These are phyloP conservation scores for Diaporthe sp. DNA, from an alignment of 2,329 filamentous ascomycete species.

Conservation along the genomic window DNA sequence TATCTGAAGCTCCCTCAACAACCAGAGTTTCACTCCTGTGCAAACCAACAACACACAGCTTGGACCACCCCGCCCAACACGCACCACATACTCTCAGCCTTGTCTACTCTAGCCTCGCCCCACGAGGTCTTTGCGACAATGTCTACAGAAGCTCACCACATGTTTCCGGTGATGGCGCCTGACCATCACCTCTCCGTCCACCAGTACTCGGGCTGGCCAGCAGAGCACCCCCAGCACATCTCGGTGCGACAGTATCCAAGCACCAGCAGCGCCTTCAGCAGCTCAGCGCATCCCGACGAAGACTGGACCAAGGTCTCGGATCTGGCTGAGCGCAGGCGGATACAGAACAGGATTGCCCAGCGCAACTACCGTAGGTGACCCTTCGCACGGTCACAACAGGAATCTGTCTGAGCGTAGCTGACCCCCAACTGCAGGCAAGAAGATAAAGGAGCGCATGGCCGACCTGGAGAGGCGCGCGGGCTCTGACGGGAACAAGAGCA, in stretches of 20 bases:
- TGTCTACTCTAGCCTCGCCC: conserved; percentile 22
- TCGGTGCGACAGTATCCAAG: conserved; percentile 49
- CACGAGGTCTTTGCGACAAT: conserved; percentile 28
- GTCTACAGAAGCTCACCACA: conserved; percentile 41
- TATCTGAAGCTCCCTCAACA: background rate
- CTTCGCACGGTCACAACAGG: background rate
- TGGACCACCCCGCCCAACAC: background rate
- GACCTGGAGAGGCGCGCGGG: conserved; percentile 86
- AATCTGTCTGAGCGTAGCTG: conserved; percentile 31
- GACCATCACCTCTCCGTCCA: conserved; percentile 39
- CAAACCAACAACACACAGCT: background rate
- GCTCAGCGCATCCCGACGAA: conserved; percentile 94
- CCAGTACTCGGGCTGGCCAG: conserved; percentile 41
- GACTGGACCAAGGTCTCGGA: conserved; percentile 99
- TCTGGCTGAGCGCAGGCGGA: conserved; percentile 91
- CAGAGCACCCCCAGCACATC: conserved; percentile 40
- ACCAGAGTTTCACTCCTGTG: background rate
- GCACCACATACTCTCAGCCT: conserved; percentile 23
- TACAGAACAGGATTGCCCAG: conserved; percentile 98
- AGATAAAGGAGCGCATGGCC: conserved; percentile 90
- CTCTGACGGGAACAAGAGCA: conserved; percentile 53
- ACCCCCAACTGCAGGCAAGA: conserved; percentile 75
- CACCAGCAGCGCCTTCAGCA: conserved; percentile 95
- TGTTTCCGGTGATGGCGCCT: conserved; percentile 41
- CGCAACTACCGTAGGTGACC: conserved; percentile 86